phyloP scores from a whole-genome alignment of 257 asterid genomes.

The Solanum sejunctum region DNA sequence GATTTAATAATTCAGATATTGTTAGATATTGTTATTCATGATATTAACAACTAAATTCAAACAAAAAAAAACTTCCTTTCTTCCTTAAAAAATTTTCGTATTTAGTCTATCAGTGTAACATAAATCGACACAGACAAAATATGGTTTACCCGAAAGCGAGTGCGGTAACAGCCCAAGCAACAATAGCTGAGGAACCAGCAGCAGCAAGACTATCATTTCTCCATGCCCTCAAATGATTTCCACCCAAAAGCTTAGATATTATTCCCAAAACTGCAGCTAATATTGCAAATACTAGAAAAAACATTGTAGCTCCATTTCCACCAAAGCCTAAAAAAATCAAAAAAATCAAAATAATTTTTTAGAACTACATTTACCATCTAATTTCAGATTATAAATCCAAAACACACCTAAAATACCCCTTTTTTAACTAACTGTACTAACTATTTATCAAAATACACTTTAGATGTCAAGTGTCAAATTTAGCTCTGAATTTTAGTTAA shows the following conservation, averaged over 20 bases:
- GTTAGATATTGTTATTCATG: too few species aligned
- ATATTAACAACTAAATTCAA: too few species aligned
- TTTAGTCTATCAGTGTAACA: neutral
- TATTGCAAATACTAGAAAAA: constrained; percentile 47
- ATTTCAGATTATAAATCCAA: too few species aligned
- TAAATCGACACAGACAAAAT: neutral
- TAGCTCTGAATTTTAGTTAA: too few species aligned
- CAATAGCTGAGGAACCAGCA: constrained; percentile 53
- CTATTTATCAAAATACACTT: too few species aligned
- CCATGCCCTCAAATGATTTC: constrained; percentile 65
- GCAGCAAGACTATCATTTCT: constrained; percentile 80
- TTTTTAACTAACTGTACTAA: too few species aligned
- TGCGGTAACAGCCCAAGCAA: constrained; percentile 77
- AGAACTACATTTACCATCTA: neutral
- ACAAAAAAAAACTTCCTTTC: too few species aligned
- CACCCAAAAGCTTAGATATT: constrained; percentile 63
- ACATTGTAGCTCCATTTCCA: constrained; percentile 76
- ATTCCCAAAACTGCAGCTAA: constrained; percentile 67
- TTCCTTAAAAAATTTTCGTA: neutral
- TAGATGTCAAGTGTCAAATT: too few species aligned
- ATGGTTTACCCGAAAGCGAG: constrained; percentile 57
- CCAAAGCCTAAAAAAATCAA: constrained; percentile 36
- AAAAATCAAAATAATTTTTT: neutral
- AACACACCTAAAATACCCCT: neutral
- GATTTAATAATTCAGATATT: too few species aligned